Percentiles rank a stretch among this genome's conserved stretches.
phyloP scores from a whole-genome alignment of 148 eudicot genomes.

The Rhododendron henanense region DNA sequence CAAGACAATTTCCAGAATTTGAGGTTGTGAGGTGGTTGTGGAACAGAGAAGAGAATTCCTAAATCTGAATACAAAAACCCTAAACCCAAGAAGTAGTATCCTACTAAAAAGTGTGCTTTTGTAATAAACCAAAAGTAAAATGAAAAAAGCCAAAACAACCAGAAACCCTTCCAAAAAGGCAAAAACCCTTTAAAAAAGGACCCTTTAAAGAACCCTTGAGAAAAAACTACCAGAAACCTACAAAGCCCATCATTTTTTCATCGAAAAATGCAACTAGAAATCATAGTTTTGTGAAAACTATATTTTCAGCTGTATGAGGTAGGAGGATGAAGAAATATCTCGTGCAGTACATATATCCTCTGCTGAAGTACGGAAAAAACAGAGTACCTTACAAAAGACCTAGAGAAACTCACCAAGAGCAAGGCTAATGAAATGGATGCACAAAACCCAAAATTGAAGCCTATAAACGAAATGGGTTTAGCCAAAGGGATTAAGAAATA shows the following conservation, averaged over 20 bases:
- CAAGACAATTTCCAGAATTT: not conserved
- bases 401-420: constrained; percentile 19
- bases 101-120: not conserved
- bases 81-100: constrained; percentile 42
- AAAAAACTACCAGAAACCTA: constrained; percentile 9
- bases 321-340: not conserved
- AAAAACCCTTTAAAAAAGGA: not conserved
- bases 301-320: constrained; percentile 1
- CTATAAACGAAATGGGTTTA: constrained; percentile 20
- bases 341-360: not conserved
- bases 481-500: constrained; percentile 14
- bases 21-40: not conserved
- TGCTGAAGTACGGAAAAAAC: not conserved
- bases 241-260: constrained; percentile 23
- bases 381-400: constrained; percentile 17
- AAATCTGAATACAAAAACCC: constrained; percentile 32
- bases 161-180: not conserved
- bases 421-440: constrained; percentile 20
- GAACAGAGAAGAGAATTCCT: constrained; percentile 8
- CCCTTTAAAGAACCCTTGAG: not conserved
- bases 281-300: not conserved
- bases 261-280: constrained; percentile 13
- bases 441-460: constrained; percentile 29
- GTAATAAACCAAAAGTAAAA: not conserved
- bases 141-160: constrained; percentile 4